These are phyloP conservation scores for Castanospermum australe DNA, from an alignment of 306 rosid genomes.

Conservation along the genomic window DNA sequence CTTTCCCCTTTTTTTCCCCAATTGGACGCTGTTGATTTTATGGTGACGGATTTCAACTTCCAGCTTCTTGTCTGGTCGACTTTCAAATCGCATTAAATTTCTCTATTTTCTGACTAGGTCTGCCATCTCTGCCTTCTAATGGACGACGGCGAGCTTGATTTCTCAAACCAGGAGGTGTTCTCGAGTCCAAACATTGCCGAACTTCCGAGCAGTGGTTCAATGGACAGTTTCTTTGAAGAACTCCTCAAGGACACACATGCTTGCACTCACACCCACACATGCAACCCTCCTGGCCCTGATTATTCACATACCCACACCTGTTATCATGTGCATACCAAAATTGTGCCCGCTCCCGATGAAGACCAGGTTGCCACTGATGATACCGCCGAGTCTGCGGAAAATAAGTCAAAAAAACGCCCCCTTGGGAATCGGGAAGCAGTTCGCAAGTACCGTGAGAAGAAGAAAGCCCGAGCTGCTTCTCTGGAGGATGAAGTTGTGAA, in stretches of 20 bases:
- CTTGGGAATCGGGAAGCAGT: slow-evolving; percentile 87
- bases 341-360: slow-evolving; percentile 64
- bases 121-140: slow-evolving; percentile 29
- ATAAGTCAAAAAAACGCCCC: slow-evolving; percentile 71
- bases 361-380: slow-evolving; percentile 77
- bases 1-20: background rate
- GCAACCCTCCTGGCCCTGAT: slow-evolving; percentile 99
- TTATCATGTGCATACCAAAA: slow-evolving; percentile 88
- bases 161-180: slow-evolving; percentile 69
- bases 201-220: slow-evolving; percentile 68
- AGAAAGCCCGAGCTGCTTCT: slow-evolving; percentile 84
- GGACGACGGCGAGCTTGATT: slow-evolving; percentile 94
- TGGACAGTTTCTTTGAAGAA: slow-evolving; percentile 86
- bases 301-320: slow-evolving; percentile 90
- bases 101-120: background rate
- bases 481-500: slow-evolving; percentile 90
- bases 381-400: slow-evolving; percentile 76
- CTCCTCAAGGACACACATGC: slow-evolving; percentile 76
- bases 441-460: slow-evolving; percentile 95
- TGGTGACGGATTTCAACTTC: background rate
- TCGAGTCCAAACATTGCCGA: slow-evolving; percentile 67
- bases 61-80: background rate
- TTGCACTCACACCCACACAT: slow-evolving; percentile 95
- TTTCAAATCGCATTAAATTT: background rate
- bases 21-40: slow-evolving; percentile 1